Base-by-base conservation (phyloP, 2,329 filamentous ascomycete genomes). In the Fusarium newnesense region DNA sequence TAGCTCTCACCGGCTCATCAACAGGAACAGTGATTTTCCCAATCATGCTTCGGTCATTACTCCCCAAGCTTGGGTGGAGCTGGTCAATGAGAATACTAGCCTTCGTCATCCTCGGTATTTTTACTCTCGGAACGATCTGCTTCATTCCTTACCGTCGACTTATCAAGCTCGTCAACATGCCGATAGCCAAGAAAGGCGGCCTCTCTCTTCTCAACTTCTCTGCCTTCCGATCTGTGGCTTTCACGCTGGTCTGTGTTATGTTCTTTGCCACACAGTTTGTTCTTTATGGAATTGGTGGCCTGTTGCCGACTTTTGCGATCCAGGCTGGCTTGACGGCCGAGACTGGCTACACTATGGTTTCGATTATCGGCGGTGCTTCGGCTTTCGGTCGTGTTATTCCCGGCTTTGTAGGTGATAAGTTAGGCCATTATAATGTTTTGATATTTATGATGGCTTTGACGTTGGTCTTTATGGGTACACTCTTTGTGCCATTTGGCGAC, bases 1-100 rank as follows among this genome's bases (percentile, higher is more conserved):
- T 67, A 11, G 64, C 64, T 2, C 62, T 67, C 2, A 52, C 52
- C 0, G 64, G 62, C 0, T 67, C 64, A 7, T 67, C 64, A 1
- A 52, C 57, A 7, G 64, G 64, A 16, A 67, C 64, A 2, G 64
- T 67, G 1, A 67, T 67, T 1, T 67, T 67, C 7, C 64, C 64
- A 1, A 67, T 67, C 9, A 67, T 60, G 62, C 62, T 67, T 10
- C 62, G 62, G 2, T 67, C 64, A 3, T 11, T 67, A 1, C 52
- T 67, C 0, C 64, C 64, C 0, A 67, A 60, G 13, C 15, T 67
- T 2, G 64, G 64, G 0, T 67, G 64, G 64, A 40, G 52, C 2
- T 67, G 64, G 64, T 67, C 64, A 0, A 67, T 67, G 34, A 46
- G 64, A 26, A 15, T 67, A 4, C 4, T 67, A 0, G 64, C 62